Evolutionary conservation across 1,139 yeast species (phyloP).

Genomic region (Kodamaea fungicola): DNA sequence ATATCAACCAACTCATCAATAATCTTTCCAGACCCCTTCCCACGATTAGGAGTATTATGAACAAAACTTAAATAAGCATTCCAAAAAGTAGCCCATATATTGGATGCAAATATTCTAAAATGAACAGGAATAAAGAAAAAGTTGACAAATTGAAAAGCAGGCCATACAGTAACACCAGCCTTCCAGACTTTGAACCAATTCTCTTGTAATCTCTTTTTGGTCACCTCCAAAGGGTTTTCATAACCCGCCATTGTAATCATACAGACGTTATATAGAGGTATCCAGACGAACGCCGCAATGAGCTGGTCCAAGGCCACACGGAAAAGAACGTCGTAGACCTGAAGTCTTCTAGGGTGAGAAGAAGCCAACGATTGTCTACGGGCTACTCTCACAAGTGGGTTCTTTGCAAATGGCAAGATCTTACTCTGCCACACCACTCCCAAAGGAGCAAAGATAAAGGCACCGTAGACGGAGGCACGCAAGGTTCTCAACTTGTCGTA

Average conservation of each 20-base stretch:
- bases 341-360: conserved; percentile 12
- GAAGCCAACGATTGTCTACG: conserved; percentile 13
- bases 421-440: conserved; percentile 68
- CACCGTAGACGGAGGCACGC: conserved; percentile 72
- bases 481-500: conserved; percentile 40
- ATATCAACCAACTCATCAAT: conserved; percentile 42
- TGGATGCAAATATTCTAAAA: conserved; percentile 36
- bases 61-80: conserved; percentile 43
- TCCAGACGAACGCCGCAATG: conserved; percentile 34
- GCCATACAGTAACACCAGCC: conserved; percentile 47
- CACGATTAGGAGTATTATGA: conserved; percentile 46
- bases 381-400: conserved; percentile 31
- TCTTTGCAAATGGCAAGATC: conserved; percentile 48
- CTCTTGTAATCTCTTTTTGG: conserved; percentile 30
- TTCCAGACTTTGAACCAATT: conserved; percentile 45
- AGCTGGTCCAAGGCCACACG: conserved; percentile 39
- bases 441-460: conserved; percentile 72
- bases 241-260: conserved; percentile 39
- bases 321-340: conserved; percentile 34
- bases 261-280: conserved; percentile 42
- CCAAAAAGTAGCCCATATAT: conserved; percentile 45
- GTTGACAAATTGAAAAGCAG: conserved; percentile 38
- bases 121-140: conserved; percentile 41
- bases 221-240: conserved; percentile 33
- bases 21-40: conserved; percentile 33